Percentiles rank a stretch among this genome's conserved stretches.
Evolutionary conservation across 768 basidiomycete genomes (phyloP).

Genomic region (Rhodotorula diobovata): DNA sequence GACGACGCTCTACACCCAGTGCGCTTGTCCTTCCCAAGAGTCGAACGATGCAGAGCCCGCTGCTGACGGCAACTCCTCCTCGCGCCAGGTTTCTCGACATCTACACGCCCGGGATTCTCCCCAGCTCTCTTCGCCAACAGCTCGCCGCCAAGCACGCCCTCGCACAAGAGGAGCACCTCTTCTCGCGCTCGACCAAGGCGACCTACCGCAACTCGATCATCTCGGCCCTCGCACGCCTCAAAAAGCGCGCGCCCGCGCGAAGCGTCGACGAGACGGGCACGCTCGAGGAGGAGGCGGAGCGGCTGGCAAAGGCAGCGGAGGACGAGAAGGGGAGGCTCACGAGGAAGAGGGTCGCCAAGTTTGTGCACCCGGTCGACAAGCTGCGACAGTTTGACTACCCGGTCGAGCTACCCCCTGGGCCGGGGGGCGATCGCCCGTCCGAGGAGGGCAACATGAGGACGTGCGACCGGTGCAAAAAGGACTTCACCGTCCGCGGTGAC

Average conservation of each 20-base stretch:
- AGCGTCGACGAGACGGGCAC: conserved; percentile 47
- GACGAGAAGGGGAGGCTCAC: conserved; percentile 43
- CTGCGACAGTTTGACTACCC: conserved; percentile 46
- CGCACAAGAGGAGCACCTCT: conserved; percentile 73
- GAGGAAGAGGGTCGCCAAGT: conserved; percentile 19
- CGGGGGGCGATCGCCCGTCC: conserved; percentile 63
- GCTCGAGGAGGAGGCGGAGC: conserved; percentile 43
- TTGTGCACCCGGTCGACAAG: conserved; percentile 6
- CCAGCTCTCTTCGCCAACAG: conserved; percentile 12
- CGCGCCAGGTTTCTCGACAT: conserved; percentile 28
- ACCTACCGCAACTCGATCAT: conserved; percentile 78
- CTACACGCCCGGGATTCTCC: conserved; percentile 31
- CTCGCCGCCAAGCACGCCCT: conserved; percentile 74
- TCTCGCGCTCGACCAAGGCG: conserved; percentile 64
- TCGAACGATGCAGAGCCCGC: too few species aligned
- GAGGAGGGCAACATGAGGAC: conserved; percentile 57
- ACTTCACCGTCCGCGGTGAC: conserved; percentile 63
- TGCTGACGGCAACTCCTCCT: neutral
- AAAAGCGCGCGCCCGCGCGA: conserved; percentile 58
- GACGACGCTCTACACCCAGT: conserved; percentile 27
- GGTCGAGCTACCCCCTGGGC: conserved; percentile 60
- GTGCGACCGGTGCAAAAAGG: conserved; percentile 74
- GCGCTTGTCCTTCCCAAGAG: neutral
- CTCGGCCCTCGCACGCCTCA: conserved; percentile 55
- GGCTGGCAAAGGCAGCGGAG: conserved; percentile 39